Base-by-base conservation (phyloP, 352 stramenopile species). In the Globisporangium cederbergense region DNA sequence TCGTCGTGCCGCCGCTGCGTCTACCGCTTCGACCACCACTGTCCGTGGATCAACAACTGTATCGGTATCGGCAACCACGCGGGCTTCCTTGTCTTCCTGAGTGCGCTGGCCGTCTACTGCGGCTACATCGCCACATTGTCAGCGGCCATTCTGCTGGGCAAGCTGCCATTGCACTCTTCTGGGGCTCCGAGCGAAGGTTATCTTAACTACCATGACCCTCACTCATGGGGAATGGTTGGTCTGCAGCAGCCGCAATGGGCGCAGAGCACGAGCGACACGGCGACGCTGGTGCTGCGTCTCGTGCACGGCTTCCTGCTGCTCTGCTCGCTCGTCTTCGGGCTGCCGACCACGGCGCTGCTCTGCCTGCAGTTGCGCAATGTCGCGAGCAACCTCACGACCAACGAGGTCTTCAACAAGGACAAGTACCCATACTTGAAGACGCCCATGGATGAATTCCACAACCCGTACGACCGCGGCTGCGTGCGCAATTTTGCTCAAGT, bases 321-420 rank as follows among this genome's bases (percentile, higher is more conserved):
- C n/a, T 81, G 75, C 49, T 67, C 80, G 18, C 54, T 82, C 40
- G 64, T 91, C 4, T 93, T 92, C 60, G 86, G 86, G 3, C 54
- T 86, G 4, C 86, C 86, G n/a, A 95, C 83, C 14, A 58, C 66
- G 11, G 75, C 81, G 28, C 65, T 95, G 47, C 64, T 95, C 20
- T 34, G 67, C 4, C 67, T 95, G 34, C 86, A 95, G 59, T 66
- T 92, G 6, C 83, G 86, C 40, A 95, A 95, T 45, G 78, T 93
- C 30, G 64, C 66, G 9, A 73, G 69, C 47, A 93, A 91, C 60
- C 62, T 95, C 46, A 95, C 86, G 18, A 93, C 84, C 36, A 95
- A 95, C 66, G 86, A 95, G 71, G 74, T 91, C n/a, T 93, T 95
- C 66, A 95, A 95, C 68, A 93, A 91, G 62, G 86, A 90, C 80